Conservation (phyloP, 495 filamentous ascomycete genomes). For the Aspergillus ostianus region DNA sequence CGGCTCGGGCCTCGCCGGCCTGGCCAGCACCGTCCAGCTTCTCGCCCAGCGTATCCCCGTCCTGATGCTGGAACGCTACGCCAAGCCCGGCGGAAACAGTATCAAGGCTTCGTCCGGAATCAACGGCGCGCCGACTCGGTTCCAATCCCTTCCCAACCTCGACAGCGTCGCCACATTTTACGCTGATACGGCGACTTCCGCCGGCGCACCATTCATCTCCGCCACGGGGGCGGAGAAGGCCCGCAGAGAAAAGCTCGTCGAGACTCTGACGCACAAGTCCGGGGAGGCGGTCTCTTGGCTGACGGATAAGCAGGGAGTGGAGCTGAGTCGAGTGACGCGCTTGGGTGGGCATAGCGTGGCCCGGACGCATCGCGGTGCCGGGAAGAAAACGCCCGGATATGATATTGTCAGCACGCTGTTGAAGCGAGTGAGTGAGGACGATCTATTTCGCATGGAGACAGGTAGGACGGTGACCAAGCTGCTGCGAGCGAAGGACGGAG, state of each 20-base stretch:
- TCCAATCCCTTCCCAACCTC: conserved; percentile 32
- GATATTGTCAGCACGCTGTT: conserved; percentile 52
- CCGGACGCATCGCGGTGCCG: conserved; percentile 54
- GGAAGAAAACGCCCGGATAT: conserved; percentile 49
- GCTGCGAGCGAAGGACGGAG: conserved; percentile 19
- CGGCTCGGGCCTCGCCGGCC: conserved; percentile 24
- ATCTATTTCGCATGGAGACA: conserved; percentile 45
- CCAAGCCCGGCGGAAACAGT: conserved; percentile 59
- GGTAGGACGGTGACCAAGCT: conserved; percentile 46
- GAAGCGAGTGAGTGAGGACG: conserved; percentile 36
- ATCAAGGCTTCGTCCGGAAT: conserved; percentile 65
- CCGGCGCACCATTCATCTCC: conserved; percentile 16
- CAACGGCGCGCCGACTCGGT: conserved; percentile 55
- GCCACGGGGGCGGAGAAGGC: conserved; percentile 5
- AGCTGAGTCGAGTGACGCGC: conserved; percentile 52
- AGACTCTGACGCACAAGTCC: conserved; percentile 37
- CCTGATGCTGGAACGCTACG: conserved; percentile 49
- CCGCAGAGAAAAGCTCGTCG: conserved; percentile 41
- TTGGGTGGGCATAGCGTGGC: conserved; percentile 52
- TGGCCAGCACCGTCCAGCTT: conserved; percentile 38
- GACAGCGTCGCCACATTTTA: conserved; percentile 41
- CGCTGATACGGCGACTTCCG: conserved; percentile 53
- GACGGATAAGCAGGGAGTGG: conserved; percentile 46
- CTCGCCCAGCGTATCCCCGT: conserved; percentile 44
- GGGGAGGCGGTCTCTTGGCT: conserved; percentile 51